Conservation (phyloP, 2,329 filamentous ascomycete genomes). For the Massarina eburnea region DNA sequence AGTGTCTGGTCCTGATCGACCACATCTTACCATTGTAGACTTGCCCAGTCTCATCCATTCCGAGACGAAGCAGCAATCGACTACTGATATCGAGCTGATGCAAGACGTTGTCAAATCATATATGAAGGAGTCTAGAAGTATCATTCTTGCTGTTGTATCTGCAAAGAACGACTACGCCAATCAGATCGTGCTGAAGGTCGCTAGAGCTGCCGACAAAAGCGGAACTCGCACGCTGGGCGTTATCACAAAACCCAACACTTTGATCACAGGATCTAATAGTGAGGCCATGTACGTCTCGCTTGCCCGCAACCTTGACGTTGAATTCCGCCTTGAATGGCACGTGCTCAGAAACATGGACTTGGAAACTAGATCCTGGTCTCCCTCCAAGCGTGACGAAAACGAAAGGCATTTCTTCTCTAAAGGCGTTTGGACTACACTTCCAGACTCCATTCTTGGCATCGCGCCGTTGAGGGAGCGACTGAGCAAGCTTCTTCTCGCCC, state of each 20-base stretch:
- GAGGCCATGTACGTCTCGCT: constrained; percentile 45
- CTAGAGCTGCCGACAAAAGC: constrained; percentile 50
- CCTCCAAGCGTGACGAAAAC: constrained; percentile 41
- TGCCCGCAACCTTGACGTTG: constrained; percentile 43
- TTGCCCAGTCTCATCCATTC: constrained; percentile 45
- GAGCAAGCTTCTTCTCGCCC: constrained; percentile 23
- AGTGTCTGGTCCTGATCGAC: constrained; percentile 20
- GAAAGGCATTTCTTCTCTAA: constrained; percentile 40
- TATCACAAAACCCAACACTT: constrained; percentile 58
- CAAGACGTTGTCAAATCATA: constrained; percentile 52
- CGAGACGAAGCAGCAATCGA: constrained; percentile 29
- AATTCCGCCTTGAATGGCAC: constrained; percentile 54
- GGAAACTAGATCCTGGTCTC: constrained; percentile 18
- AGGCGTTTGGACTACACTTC: constrained; percentile 42
- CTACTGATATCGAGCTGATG: constrained; percentile 36
- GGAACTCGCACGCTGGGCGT: constrained; percentile 56
- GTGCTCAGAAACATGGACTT: constrained; percentile 53
- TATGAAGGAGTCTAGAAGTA: constrained; percentile 59
- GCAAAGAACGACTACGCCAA: constrained; percentile 54
- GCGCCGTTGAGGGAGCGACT: constrained; percentile 18
- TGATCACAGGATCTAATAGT: constrained; percentile 42
- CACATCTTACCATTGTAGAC: constrained; percentile 35
- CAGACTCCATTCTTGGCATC: constrained; percentile 21
- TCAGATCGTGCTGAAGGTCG: constrained; percentile 57
- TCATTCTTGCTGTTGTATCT: constrained; percentile 56